Evolutionary conservation across 1,284 basidiomycete species (phyloP).

Genomic region (Heliocybe sulcata): DNA sequence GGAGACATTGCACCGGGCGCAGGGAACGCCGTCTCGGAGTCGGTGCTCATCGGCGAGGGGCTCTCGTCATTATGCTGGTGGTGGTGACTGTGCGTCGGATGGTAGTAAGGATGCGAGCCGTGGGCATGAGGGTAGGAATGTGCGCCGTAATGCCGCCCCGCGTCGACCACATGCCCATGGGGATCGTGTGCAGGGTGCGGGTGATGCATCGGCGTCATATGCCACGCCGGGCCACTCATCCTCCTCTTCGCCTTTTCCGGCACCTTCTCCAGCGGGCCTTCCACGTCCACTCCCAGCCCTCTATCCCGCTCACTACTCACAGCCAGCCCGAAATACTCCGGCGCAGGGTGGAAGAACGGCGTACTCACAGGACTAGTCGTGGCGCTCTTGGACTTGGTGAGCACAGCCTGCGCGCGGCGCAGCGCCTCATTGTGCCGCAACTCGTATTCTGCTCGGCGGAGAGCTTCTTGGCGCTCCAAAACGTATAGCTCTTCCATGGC

Average conservation of each 20-base stretch:
- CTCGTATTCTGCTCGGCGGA: constrained; percentile 81
- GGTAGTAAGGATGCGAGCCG: constrained; percentile 33
- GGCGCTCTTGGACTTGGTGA: constrained; percentile 49
- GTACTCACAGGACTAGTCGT: constrained; percentile 62
- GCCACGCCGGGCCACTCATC: constrained; percentile 47
- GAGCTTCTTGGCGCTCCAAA: constrained; percentile 80
- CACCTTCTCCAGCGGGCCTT: constrained; percentile 23
- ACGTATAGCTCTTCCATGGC: constrained; percentile 84
- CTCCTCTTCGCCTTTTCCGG: constrained; percentile 23
- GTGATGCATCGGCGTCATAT: constrained; percentile 30
- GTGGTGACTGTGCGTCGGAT: constrained; percentile 15
- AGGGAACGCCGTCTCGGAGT: constrained; percentile 49
- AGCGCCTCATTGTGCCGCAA: constrained; percentile 74
- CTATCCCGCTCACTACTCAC: constrained; percentile 24
- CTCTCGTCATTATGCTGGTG: constrained; percentile 46
- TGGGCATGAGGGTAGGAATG: too few relatives aligned
- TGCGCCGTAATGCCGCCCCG: constrained; percentile 20
- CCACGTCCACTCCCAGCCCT: constrained; percentile 6
- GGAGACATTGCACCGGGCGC: constrained; percentile 16
- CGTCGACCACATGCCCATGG: constrained; percentile 25
- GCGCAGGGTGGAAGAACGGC: constrained; percentile 29
- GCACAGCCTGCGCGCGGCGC: constrained; percentile 31
- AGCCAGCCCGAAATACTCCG: constrained; percentile 33
- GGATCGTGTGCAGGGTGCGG: neutral
- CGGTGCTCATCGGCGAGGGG: constrained; percentile 62